A percentile compares a stretch with the other conserved stretches of the same genome.
These are phyloP conservation scores for Chytridium lagenaria DNA, from an alignment of 371 early-diverging fungal genomes.

Conservation along the genomic window DNA sequence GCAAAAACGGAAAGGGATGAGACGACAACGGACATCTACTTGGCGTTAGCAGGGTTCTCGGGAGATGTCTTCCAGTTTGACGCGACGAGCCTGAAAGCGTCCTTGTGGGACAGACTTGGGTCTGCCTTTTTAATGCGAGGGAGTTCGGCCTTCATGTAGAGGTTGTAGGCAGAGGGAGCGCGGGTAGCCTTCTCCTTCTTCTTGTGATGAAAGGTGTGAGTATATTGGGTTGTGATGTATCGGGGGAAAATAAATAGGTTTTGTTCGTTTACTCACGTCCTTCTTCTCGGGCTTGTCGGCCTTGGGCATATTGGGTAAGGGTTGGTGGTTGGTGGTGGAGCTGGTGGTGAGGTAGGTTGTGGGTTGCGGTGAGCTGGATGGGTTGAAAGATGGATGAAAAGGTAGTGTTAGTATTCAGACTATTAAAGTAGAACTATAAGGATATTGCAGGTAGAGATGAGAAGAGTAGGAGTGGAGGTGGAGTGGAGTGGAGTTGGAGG, in stretches of 20 bases:
- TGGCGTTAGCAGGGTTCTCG: conserved; percentile 26
- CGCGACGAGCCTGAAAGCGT: conserved; percentile 57
- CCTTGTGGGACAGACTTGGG: conserved; percentile 62
- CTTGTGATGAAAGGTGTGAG: conserved; percentile 30
- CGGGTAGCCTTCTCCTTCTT: conserved; percentile 42
- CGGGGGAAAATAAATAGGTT: too few species aligned
- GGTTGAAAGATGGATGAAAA: not conserved
- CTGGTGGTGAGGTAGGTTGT: not conserved
- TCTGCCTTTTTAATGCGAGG: conserved; percentile 58
- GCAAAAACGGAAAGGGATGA: too few species aligned
- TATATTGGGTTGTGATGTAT: not conserved
- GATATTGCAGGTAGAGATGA: too few species aligned
- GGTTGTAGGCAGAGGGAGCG: conserved; percentile 41
- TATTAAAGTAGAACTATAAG: too few species aligned
- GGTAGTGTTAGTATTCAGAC: not conserved
- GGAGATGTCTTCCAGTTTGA: conserved; percentile 26
- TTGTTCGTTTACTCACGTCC: not conserved
- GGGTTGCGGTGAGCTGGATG: not conserved
- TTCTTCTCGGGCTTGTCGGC: not conserved
- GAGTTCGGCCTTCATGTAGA: conserved; percentile 55
- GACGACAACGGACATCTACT: too few species aligned
- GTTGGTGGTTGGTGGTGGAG: not conserved
- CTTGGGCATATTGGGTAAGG: not conserved
- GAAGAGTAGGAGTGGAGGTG: not conserved
- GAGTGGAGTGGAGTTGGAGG: not conserved